Conservation (phyloP, 371 early-diverging fungal genomes). For the Mortierella sp. region DNA sequence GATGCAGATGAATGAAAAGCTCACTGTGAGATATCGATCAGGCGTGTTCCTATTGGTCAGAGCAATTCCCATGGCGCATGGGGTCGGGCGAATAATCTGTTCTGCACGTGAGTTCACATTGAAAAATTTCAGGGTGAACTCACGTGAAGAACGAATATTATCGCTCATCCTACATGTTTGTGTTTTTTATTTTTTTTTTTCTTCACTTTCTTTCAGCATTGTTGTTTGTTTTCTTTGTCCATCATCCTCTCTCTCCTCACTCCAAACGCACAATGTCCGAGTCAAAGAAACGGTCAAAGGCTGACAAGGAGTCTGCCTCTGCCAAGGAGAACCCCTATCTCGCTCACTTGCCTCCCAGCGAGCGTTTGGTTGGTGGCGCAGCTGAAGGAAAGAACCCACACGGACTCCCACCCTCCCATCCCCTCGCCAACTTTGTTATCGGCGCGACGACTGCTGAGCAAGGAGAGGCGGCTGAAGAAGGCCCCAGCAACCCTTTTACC, state of each 20-base stretch:
- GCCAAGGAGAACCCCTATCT: constrained; percentile 70
- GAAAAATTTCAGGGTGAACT: no score
- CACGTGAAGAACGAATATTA: neutral
- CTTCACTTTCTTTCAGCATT: neutral
- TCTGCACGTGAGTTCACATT: no score
- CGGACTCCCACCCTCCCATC: constrained; percentile 37
- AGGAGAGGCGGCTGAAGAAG: constrained; percentile 80
- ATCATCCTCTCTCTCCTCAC: constrained; percentile 10
- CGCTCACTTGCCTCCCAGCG: constrained; percentile 63
- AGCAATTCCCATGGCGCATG: neutral
- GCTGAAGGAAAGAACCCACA: constrained; percentile 18
- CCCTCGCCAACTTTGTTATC: constrained; percentile 63
- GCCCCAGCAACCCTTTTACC: constrained; percentile 83
- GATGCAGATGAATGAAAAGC: neutral
- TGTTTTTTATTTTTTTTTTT: constrained; percentile 18
- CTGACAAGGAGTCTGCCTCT: constrained; percentile 20
- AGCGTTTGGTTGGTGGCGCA: constrained; percentile 50
- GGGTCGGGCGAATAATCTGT: no score
- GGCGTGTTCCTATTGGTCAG: neutral
- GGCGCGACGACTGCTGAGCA: constrained; percentile 81
- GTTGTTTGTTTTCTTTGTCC: constrained; percentile 1
- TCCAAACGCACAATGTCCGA: constrained; percentile 18
- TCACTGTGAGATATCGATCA: no score
- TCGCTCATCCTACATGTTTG: constrained; percentile 1
- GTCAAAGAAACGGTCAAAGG: constrained; percentile 39